Base-by-base conservation (phyloP, 2,329 filamentous ascomycete genomes). In the Metarhizium guizhouense region DNA sequence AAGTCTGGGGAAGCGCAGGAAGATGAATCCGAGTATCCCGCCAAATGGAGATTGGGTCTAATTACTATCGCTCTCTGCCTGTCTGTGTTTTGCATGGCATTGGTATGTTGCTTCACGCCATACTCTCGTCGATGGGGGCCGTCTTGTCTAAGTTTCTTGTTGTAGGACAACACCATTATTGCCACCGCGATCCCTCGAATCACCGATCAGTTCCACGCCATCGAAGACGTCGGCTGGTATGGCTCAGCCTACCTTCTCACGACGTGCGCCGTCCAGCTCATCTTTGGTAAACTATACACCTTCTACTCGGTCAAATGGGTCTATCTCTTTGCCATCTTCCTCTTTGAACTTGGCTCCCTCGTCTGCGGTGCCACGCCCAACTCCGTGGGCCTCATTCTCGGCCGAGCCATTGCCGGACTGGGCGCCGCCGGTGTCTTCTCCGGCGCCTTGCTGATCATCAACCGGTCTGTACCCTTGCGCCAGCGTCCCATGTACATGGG, bases 341-440 rank as follows among this genome's bases (percentile, higher is more conserved):
- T 67, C 47, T 67, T 67, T 52, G 63, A 67, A 51, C 48, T 68
- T 32, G 68, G 67, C 30, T 69, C 67, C 11, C 59, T 66, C 51
- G 56, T 72, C 45, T 69, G 69, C 55, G 70, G 56, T 20, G 56
- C 56, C 6, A 65, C 70, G 0, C 69, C 65, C 3, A 62, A 65
- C 54, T 69, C 66, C 36, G 56, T 64, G 10, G 62, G 64, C 5
- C 67, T 73, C 53, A 72, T 73, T 52, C 56, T 69, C 32, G 70
- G 70, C 36, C 64, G 70, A 5, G 69, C 68, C 16, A 61, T 73
- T 16, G 64, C 70, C 0, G 70, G 70, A 5, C 59, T 71, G 29
- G 76, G 76, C 36, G 67, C 76, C 14, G 70, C 78, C 11, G 74
- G 73, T 25, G 73, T 73, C 53, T 77, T 78, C 61, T 75, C 74